Percentiles rank a stretch among this genome's conserved stretches.
Evolutionary conservation across 257 asterid genomes (phyloP).

Genomic region (Ajuga chamaepitys): DNA sequence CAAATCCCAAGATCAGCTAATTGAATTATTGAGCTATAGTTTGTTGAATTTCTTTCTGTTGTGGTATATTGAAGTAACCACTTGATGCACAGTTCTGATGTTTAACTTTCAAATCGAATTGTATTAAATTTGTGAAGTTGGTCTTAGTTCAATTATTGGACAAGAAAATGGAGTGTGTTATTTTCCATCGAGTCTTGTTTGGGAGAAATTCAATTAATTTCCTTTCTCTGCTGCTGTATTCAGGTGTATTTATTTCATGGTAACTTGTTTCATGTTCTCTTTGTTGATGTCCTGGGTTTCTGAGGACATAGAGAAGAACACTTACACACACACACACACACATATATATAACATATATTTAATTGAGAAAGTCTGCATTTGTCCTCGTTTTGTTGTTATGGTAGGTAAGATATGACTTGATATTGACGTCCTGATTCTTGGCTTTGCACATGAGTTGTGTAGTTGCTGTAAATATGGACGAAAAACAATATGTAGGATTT

Average conservation of each 20-base stretch:
- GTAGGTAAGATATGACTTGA: neutral
- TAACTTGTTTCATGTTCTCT: neutral
- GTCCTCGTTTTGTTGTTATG: neutral
- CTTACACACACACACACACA: too few species aligned
- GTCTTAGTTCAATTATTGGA: neutral
- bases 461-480: slow-evolving; percentile 62
- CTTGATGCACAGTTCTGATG: neutral
- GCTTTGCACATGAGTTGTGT: slow-evolving; percentile 45
- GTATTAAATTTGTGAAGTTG: neutral
- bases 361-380: too few species aligned
- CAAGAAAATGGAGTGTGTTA: neutral
- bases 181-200: neutral
- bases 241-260: neutral
- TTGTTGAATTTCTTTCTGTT: neutral
- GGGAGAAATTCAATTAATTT: neutral
- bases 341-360: too few species aligned
- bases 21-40: neutral
- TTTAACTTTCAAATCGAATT: neutral
- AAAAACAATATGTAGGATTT: slow-evolving; percentile 38
- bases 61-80: neutral
- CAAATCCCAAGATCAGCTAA: neutral
- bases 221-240: neutral
- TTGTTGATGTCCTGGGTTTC: neutral
- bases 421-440: slow-evolving; percentile 55
- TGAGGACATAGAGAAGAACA: too few species aligned